A percentile compares a stretch with the other conserved stretches of the same genome.
These are phyloP conservation scores for Trypanosoma grayi DNA, from an alignment of 208 protist genomes.

Conservation along the genomic window DNA sequence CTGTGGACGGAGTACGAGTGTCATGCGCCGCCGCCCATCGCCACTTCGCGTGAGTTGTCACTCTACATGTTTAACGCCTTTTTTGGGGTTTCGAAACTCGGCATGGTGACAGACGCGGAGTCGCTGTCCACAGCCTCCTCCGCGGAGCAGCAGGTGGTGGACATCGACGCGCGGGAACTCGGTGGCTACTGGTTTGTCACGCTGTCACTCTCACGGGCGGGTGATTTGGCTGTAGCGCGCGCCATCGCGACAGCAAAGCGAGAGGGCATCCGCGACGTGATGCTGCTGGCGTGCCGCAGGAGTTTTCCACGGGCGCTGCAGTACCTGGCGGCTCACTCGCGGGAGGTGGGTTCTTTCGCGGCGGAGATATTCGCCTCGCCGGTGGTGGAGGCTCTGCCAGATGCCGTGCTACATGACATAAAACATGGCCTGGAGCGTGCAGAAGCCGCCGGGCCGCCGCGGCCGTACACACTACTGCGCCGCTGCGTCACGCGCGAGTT, in stretches of 20 bases:
- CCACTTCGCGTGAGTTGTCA: slow-evolving; percentile 38
- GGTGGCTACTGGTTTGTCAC: slow-evolving; percentile 80
- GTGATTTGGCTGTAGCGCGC: slow-evolving; percentile 57
- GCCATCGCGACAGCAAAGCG: slow-evolving; percentile 63
- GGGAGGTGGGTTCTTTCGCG: slow-evolving; percentile 42
- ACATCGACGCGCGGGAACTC: slow-evolving; percentile 43
- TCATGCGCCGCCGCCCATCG: slow-evolving; percentile 36
- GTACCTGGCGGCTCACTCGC: slow-evolving; percentile 48
- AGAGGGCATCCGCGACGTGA: slow-evolving; percentile 44
- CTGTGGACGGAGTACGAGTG: slow-evolving; percentile 87
- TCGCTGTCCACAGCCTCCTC: background rate
- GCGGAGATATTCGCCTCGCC: slow-evolving; percentile 50
- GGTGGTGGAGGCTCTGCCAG: slow-evolving; percentile 63
- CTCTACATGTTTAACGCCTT: slow-evolving; percentile 73
- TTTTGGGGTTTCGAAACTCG: slow-evolving; percentile 34
- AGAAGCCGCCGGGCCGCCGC: slow-evolving; percentile 18
- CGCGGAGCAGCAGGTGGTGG: slow-evolving; percentile 24
- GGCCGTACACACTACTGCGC: slow-evolving; percentile 29
- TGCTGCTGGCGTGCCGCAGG: slow-evolving; percentile 66
- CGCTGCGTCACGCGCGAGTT: slow-evolving; percentile 39
- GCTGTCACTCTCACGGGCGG: slow-evolving; percentile 47
- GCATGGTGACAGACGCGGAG: background rate
- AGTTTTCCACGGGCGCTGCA: slow-evolving; percentile 67
- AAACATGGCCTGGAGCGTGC: slow-evolving; percentile 21
- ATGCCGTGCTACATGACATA: slow-evolving; percentile 38